Evolutionary conservation across 106 monocot genomes (phyloP).

Genomic region (Apostasia shenzhenica): DNA sequence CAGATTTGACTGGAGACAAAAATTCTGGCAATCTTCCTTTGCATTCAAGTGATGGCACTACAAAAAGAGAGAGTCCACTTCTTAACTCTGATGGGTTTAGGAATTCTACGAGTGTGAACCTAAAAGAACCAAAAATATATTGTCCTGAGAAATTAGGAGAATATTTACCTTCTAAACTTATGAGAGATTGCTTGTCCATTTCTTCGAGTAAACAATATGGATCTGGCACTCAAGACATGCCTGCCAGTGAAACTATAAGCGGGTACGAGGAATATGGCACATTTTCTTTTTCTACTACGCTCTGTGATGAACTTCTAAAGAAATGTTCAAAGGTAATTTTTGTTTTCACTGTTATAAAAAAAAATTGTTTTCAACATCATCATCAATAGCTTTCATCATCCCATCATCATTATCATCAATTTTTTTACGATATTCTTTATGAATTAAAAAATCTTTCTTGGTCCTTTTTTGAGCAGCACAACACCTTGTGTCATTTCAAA

Average conservation of each 20-base stretch:
- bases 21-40: conserved; percentile 8
- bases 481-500: too few species aligned
- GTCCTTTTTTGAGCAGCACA: too few species aligned
- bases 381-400: too few species aligned
- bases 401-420: too few species aligned
- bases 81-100: neutral
- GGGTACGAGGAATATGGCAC: neutral
- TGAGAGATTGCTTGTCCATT: too few species aligned
- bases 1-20: neutral
- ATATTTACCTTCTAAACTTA: neutral
- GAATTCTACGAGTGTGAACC: neutral
- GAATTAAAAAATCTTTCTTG: too few species aligned
- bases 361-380: too few species aligned
- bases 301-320: too few species aligned
- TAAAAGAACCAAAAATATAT: neutral
- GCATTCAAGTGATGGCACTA: neutral
- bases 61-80: neutral
- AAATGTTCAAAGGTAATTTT: too few species aligned
- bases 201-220: neutral
- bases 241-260: neutral
- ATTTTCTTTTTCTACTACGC: too few species aligned
- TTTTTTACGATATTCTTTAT: too few species aligned
- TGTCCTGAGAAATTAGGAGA: neutral
- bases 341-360: too few species aligned
- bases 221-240: neutral